phyloP scores from a whole-genome alignment of 345 rosid genomes.

The Gossypium thurberi region DNA sequence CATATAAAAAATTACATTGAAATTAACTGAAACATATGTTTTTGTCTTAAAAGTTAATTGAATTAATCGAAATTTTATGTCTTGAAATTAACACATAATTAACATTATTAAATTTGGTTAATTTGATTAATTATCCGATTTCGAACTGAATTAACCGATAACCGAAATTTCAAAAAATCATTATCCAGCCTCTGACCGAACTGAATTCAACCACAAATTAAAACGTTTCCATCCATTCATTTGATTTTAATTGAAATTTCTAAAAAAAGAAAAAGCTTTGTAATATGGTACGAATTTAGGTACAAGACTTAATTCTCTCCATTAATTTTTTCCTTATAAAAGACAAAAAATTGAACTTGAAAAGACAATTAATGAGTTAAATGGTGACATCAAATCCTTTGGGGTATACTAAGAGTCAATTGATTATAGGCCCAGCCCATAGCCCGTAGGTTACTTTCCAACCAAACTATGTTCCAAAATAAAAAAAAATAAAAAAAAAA shows the following conservation, averaged over 20 bases:
- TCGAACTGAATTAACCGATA: rapidly evolving
- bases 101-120: rapidly evolving
- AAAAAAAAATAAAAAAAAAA: background rate
- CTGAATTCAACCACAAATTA: too few species aligned
- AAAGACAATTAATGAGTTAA: too few species aligned
- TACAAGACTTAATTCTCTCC: background rate
- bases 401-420: background rate
- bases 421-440: background rate
- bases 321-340: background rate
- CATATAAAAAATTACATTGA: too few species aligned
- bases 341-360: too few species aligned
- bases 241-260: too few species aligned
- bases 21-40: too few species aligned
- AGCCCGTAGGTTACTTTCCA: background rate
- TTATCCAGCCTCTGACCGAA: rapidly evolving
- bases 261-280: background rate
- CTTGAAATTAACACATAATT: too few species aligned
- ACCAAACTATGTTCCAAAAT: background rate
- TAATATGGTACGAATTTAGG: background rate
- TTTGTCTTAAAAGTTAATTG: too few species aligned
- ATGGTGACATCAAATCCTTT: too few species aligned
- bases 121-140: rapidly evolving
- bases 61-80: too few species aligned
- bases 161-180: rapidly evolving
- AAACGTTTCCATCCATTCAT: too few species aligned